Evolutionary conservation across 2,329 filamentous ascomycete genomes (phyloP).

Genomic region (Curvularia sp.): DNA sequence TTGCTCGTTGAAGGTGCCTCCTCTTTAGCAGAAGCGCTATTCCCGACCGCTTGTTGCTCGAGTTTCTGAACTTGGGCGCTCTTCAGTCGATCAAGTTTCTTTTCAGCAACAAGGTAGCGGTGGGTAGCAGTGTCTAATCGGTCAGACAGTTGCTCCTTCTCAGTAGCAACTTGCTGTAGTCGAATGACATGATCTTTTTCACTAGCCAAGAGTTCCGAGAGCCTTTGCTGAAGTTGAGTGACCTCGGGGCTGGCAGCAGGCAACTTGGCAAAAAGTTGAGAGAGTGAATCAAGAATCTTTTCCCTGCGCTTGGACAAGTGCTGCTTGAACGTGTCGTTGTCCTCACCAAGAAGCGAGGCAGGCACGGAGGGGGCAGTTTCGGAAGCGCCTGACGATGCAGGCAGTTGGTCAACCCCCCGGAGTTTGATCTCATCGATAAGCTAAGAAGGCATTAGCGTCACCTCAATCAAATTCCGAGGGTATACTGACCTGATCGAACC

Average conservation of each 20-base stretch:
- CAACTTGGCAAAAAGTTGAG: conserved; percentile 66
- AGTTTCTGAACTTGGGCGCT: conserved; percentile 90
- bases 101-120: conserved; percentile 93
- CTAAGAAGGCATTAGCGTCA: conserved; percentile 44
- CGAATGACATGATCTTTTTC: conserved; percentile 84
- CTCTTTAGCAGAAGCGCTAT: conserved; percentile 36
- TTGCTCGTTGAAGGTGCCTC: conserved; percentile 57
- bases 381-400: conserved; percentile 29
- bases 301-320: conserved; percentile 80
- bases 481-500: conserved; percentile 84
- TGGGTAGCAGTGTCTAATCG: conserved; percentile 87
- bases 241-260: conserved; percentile 69
- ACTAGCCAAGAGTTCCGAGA: conserved; percentile 76
- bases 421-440: conserved; percentile 59
- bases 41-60: conserved; percentile 75
- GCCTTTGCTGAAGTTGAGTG: conserved; percentile 73
- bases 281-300: conserved; percentile 76
- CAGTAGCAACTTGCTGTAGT: conserved; percentile 74
- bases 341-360: conserved; percentile 62
- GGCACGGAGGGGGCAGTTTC: conserved; percentile 53
- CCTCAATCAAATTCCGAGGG: conserved; percentile 13
- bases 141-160: conserved; percentile 85
- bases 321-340: conserved; percentile 71
- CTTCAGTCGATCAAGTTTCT: conserved; percentile 87
- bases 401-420: conserved; percentile 48